These are phyloP conservation scores for Hanseniaspora lachancei DNA, from an alignment of 805 yeast genomes.

Conservation along the genomic window DNA sequence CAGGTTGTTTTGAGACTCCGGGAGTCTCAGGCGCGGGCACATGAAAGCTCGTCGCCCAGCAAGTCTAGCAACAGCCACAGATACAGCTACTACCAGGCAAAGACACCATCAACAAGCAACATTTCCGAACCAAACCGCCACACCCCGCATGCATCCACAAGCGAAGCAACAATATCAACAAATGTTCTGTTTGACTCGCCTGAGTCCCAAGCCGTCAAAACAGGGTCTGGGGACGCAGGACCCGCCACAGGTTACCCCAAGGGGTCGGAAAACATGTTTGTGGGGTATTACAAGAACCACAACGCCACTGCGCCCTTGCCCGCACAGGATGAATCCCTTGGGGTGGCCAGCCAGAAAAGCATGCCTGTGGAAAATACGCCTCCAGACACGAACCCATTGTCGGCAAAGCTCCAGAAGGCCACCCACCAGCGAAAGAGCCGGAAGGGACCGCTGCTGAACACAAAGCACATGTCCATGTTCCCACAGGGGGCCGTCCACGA, in stretches of 20 bases:
- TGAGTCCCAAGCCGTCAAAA: not conserved
- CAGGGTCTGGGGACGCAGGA: not conserved
- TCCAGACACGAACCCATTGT: not conserved
- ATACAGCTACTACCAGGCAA: slow-evolving; percentile 2
- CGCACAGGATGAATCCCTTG: not conserved
- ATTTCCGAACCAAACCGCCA: not conserved
- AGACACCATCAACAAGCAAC: not conserved
- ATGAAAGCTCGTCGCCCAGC: not conserved
- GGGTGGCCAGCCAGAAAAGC: too few species aligned
- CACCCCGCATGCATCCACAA: not conserved
- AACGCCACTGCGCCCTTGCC: slow-evolving; percentile 1
- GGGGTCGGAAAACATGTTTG: not conserved
- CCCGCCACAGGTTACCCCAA: not conserved
- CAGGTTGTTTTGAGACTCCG: not conserved
- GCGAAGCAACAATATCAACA: slow-evolving; percentile 7
- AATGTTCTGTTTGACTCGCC: slow-evolving; percentile 9
- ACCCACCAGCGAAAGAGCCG: not conserved
- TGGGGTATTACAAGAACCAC: not conserved
- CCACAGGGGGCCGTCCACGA: not conserved
- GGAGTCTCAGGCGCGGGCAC: not conserved
- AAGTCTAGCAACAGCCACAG: not conserved
- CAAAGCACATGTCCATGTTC: slow-evolving; percentile 7
- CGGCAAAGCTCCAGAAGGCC: not conserved
- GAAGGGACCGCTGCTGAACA: not conserved
- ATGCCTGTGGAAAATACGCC: not conserved